These are phyloP conservation scores for Rubroboletus pulcherrimus DNA, from an alignment of 768 basidiomycete species.

Conservation along the genomic window DNA sequence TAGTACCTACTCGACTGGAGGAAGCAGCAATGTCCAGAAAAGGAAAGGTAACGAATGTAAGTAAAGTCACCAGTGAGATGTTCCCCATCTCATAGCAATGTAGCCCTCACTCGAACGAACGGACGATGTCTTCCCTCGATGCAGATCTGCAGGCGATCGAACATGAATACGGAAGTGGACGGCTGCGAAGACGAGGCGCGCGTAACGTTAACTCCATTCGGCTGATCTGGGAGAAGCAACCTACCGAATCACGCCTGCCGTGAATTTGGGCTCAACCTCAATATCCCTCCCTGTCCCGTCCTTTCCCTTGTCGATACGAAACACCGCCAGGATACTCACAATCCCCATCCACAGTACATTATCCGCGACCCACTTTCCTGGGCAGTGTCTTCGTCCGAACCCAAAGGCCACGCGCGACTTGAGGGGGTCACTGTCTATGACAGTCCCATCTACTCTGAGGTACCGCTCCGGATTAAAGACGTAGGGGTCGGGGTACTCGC, in stretches of 20 bases:
- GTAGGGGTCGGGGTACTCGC: conserved; percentile 24
- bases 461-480: conserved; percentile 28
- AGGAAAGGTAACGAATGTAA: too few species aligned
- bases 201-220: conserved; percentile 12
- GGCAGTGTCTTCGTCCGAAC: conserved; percentile 31
- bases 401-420: conserved; percentile 27
- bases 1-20: too few species aligned
- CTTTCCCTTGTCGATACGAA: conserved; percentile 22
- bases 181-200: conserved; percentile 20
- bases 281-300: conserved; percentile 23
- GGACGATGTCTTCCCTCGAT: conserved; percentile 18
- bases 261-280: conserved; percentile 28
- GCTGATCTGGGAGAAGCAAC: conserved; percentile 11
- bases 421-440: conserved; percentile 25
- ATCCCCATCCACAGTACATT: conserved; percentile 30
- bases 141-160: conserved; percentile 28
- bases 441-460: conserved; percentile 20
- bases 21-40: too few species aligned
- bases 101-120: conserved; percentile 12
- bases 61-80: too few species aligned
- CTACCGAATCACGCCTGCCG: conserved; percentile 31
- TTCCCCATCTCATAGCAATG: too few species aligned
- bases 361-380: conserved; percentile 32
- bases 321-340: conserved; percentile 25
- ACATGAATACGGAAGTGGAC: conserved; percentile 30